Conservation (phyloP, 768 basidiomycete species). For the Gautieria morchelliformis region DNA sequence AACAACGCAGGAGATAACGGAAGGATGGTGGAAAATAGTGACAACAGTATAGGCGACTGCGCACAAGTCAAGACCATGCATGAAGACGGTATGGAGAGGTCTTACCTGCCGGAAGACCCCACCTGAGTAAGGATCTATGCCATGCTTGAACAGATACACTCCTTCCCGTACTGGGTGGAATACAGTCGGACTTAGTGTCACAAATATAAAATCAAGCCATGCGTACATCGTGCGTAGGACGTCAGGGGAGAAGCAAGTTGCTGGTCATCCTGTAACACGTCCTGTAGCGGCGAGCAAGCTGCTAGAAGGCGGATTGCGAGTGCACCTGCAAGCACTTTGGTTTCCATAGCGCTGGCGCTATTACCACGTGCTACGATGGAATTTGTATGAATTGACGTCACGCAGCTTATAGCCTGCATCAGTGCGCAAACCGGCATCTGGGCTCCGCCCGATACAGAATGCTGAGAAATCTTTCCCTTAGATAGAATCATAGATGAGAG, state of each 20-base stretch:
- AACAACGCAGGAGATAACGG: constrained; percentile 38
- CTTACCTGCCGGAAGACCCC: constrained; percentile 80
- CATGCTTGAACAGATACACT: constrained; percentile 66
- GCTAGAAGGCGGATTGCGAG: constrained; percentile 34
- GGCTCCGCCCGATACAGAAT: too few species aligned
- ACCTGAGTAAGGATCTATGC: constrained; percentile 82
- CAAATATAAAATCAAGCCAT: background rate
- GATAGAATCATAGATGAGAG: too few species aligned
- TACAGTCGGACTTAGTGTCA: constrained; percentile 11
- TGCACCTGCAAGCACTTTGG: background rate
- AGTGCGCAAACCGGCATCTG: too few species aligned
- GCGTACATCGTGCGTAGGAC: constrained; percentile 67
- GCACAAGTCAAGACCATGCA: background rate
- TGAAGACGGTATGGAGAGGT: background rate
- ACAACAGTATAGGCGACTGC: constrained; percentile 75
- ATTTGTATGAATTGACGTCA: too few species aligned
- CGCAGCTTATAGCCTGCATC: too few species aligned
- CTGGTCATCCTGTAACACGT: constrained; percentile 53
- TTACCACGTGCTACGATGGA: background rate
- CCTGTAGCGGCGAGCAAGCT: constrained; percentile 39
- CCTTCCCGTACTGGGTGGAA: constrained; percentile 72
- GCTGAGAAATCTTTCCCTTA: too few species aligned
- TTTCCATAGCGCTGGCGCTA: background rate
- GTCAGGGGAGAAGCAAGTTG: constrained; percentile 78
- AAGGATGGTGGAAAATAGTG: constrained; percentile 62